Evolutionary conservation across 176 grass and related monocot genomes (phyloP).

Genomic region (Tillandsia fasciculata): DNA sequence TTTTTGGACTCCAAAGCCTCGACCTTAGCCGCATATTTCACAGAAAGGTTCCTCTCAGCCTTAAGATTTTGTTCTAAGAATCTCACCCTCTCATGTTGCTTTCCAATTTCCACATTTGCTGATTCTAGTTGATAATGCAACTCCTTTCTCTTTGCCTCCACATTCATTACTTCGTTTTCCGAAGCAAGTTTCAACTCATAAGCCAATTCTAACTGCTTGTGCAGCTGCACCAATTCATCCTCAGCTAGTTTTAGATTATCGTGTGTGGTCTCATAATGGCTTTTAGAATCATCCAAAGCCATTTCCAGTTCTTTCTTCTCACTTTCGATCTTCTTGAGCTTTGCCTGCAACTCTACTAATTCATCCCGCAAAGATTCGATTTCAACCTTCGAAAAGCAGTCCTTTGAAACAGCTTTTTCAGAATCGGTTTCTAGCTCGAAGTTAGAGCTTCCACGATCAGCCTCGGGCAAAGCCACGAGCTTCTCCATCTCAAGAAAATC

Average conservation of each 20-base stretch:
- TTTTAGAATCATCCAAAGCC: slow-evolving; percentile 46
- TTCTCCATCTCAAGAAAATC: slow-evolving; percentile 99
- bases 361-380: slow-evolving; percentile 31
- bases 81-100: slow-evolving; percentile 34
- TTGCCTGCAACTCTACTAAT: slow-evolving; percentile 28
- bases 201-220: slow-evolving; percentile 45
- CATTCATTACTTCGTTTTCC: slow-evolving; percentile 29
- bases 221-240: slow-evolving; percentile 49
- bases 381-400: slow-evolving; percentile 31
- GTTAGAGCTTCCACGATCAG: slow-evolving; percentile 28
- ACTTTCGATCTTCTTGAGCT: slow-evolving; percentile 46
- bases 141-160: slow-evolving; percentile 42
- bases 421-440: slow-evolving; percentile 44
- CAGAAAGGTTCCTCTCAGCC: slow-evolving; percentile 39
- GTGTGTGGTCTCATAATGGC: slow-evolving; percentile 38
- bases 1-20: slow-evolving; percentile 38
- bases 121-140: slow-evolving; percentile 52
- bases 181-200: slow-evolving; percentile 39
- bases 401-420: slow-evolving; percentile 25
- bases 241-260: slow-evolving; percentile 40
- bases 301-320: slow-evolving; percentile 55
- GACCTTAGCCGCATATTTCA: slow-evolving; percentile 38
- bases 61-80: slow-evolving; percentile 53
- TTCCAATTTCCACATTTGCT: slow-evolving; percentile 29
- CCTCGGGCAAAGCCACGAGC: slow-evolving; percentile 54